Conservation (phyloP, 306 rosid genomes). For the Acacia confusa region DNA sequence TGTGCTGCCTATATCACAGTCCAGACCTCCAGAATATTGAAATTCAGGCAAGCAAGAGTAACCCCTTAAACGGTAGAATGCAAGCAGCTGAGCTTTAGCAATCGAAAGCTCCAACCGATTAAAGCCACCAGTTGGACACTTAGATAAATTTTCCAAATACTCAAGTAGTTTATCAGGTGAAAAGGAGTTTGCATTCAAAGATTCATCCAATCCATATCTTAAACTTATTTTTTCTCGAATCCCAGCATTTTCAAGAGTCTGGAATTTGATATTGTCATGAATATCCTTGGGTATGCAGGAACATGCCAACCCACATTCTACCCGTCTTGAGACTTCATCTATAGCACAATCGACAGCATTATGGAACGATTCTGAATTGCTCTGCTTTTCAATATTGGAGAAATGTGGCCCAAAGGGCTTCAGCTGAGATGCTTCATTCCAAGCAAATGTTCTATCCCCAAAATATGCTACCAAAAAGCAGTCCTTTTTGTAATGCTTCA, state of each 20-base stretch:
- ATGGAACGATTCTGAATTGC: slow-evolving; percentile 79
- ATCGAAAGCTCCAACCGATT: slow-evolving; percentile 68
- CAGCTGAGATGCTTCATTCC: slow-evolving; percentile 86
- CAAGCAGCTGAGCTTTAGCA: slow-evolving; percentile 83
- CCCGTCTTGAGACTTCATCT: slow-evolving; percentile 84
- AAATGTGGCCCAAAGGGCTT: slow-evolving; percentile 74
- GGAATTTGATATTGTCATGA: slow-evolving; percentile 54
- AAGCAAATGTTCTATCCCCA: slow-evolving; percentile 95
- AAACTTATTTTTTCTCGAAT: slow-evolving; percentile 52
- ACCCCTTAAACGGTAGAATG: slow-evolving; percentile 76
- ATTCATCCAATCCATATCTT: slow-evolving; percentile 57
- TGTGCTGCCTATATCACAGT: slow-evolving; percentile 44
- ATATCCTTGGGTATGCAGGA: slow-evolving; percentile 66
- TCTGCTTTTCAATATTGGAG: slow-evolving; percentile 61
- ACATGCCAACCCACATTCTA: slow-evolving; percentile 76
- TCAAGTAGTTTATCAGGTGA: slow-evolving; percentile 58
- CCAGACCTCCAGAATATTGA: slow-evolving; percentile 64
- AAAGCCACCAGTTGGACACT: slow-evolving; percentile 55
- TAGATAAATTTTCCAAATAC: slow-evolving; percentile 58
- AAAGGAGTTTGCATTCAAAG: slow-evolving; percentile 56
- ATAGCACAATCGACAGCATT: slow-evolving; percentile 77
- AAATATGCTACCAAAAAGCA: slow-evolving; percentile 88
- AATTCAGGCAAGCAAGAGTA: slow-evolving; percentile 72
- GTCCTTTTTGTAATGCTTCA: slow-evolving; percentile 82
- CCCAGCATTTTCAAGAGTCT: slow-evolving; percentile 80